A percentile compares a stretch with the other conserved stretches of the same genome.
Conservation (phyloP, 768 basidiomycete genomes). For the Collybia sp. region DNA sequence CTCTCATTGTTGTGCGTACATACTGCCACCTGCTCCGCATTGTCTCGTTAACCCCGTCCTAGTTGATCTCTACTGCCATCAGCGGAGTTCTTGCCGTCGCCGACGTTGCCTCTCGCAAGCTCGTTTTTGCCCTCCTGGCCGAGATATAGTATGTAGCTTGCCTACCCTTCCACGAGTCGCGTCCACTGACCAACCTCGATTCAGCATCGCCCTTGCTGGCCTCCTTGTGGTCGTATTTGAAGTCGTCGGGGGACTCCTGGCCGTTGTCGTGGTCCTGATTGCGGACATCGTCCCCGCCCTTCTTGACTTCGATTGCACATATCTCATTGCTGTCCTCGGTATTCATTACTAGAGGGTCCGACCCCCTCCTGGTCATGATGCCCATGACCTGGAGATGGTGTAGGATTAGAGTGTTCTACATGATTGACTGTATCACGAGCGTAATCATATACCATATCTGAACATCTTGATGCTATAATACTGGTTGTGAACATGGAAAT, state of each 20-base stretch:
- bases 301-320: background rate
- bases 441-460: too few relatives aligned
- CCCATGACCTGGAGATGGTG: too few relatives aligned
- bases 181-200: background rate
- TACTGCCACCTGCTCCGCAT: background rate
- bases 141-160: conserved; percentile 12
- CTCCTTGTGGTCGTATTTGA: background rate
- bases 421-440: too few relatives aligned
- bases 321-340: background rate
- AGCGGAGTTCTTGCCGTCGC: conserved; percentile 7
- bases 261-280: background rate
- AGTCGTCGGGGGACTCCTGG: conserved; percentile 12
- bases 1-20: conserved; percentile 14
- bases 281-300: background rate
- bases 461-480: too few relatives aligned
- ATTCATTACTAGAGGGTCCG: background rate
- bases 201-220: background rate
- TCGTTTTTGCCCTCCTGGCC: conserved; percentile 10
- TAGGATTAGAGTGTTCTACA: too few relatives aligned
- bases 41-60: background rate
- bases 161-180: background rate
- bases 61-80: conserved; percentile 16
- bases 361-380: too few relatives aligned
- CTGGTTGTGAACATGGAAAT: too few relatives aligned
- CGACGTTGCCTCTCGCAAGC: conserved; percentile 2